A percentile compares a stretch with the other conserved stretches of the same genome.
Conservation (phyloP, 768 basidiomycete genomes). For the Dendrothele bispora region DNA sequence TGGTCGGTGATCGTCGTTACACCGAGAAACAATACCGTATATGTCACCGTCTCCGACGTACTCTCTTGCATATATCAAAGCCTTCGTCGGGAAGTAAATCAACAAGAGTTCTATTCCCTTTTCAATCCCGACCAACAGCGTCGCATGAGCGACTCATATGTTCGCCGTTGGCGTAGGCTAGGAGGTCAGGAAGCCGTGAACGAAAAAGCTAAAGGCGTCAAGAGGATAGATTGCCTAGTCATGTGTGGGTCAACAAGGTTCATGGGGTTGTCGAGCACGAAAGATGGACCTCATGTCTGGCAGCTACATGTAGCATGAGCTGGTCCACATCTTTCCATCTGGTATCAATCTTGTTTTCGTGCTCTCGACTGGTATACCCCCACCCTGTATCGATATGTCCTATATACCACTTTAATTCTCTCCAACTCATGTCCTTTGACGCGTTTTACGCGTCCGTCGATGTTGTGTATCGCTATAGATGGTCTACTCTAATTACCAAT, state of each 20-base stretch:
- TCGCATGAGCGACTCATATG: constrained; percentile 13
- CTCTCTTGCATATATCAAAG: constrained; percentile 5
- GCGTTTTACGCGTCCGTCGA: no score
- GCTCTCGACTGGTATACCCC: constrained; percentile 8
- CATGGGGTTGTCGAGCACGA: constrained; percentile 25
- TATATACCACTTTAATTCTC: no score
- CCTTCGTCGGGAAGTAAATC: not conserved
- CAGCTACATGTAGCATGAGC: constrained; percentile 23
- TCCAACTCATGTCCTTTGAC: no score
- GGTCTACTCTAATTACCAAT: no score
- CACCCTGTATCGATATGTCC: constrained; percentile 1
- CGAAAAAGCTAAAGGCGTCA: constrained; percentile 38
- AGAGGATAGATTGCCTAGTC: constrained; percentile 39
- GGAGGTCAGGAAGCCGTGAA: not conserved
- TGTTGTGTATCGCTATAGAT: no score
- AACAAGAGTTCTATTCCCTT: not conserved
- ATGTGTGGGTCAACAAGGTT: constrained; percentile 30
- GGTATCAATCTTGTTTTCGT: not conserved
- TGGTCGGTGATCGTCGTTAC: constrained; percentile 4
- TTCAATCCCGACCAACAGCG: constrained; percentile 1
- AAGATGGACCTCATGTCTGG: constrained; percentile 27
- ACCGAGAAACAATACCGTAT: not conserved
- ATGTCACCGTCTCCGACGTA: constrained; percentile 12
- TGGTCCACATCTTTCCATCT: no score
- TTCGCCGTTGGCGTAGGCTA: constrained; percentile 8